Percentiles rank a stretch among this genome's conserved stretches.
phyloP scores from a whole-genome alignment of 345 rosid species.

The thale cress (Arabidopsis thaliana) region DNA sequence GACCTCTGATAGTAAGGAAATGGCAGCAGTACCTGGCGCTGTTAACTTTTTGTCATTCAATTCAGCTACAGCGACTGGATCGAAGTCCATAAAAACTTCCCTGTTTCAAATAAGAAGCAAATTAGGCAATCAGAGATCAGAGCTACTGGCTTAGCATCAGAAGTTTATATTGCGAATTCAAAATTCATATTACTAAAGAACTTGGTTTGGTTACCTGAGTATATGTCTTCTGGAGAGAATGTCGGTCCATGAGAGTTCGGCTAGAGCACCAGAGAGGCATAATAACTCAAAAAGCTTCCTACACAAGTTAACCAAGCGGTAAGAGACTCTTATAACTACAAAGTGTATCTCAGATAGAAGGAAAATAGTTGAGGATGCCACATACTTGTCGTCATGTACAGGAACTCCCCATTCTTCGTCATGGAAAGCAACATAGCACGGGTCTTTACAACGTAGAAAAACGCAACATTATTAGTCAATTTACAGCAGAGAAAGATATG shows the following conservation, averaged over 20 bases:
- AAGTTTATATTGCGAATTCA: neutral
- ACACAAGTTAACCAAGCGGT: conserved; percentile 38
- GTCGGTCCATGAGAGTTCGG: conserved; percentile 83
- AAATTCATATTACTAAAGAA: neutral
- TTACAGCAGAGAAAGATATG: conserved; percentile 6
- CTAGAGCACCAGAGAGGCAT: conserved; percentile 83
- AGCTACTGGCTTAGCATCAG: conserved; percentile 15
- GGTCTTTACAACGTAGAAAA: conserved; percentile 47
- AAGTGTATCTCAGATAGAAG: neutral
- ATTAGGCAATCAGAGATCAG: conserved; percentile 3
- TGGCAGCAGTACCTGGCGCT: conserved; percentile 43
- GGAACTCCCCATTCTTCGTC: conserved; percentile 97
- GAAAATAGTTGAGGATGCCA: conserved; percentile 12
- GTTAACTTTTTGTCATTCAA: conserved; percentile 66
- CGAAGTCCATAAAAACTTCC: conserved; percentile 79
- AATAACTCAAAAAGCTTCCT: conserved; percentile 86
- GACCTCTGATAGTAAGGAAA: conserved; percentile 68
- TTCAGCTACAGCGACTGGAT: conserved; percentile 66
- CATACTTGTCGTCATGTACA: conserved; percentile 82
- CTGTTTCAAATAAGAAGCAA: conserved; percentile 47
- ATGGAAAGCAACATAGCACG: conserved; percentile 68
- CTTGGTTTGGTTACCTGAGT: conserved; percentile 59
- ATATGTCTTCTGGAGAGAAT: conserved; percentile 74
- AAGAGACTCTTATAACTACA: conserved; percentile 20
- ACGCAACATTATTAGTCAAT: neutral